phyloP scores from a whole-genome alignment of 257 asterid genomes.

The Eucommia ulmoides region DNA sequence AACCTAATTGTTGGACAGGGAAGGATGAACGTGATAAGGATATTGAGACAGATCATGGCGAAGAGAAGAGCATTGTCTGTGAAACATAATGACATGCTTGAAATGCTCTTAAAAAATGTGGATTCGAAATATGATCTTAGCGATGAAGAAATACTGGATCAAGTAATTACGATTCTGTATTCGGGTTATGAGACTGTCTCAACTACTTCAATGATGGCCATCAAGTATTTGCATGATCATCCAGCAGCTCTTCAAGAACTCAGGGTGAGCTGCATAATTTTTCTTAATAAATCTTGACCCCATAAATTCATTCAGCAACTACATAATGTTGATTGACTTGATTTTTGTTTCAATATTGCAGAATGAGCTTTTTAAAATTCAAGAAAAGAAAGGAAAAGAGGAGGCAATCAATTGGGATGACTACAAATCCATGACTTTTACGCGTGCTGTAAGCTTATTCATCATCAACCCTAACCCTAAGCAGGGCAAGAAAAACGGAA shows the following conservation, averaged over 20 bases:
- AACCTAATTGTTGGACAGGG: neutral
- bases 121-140: neutral
- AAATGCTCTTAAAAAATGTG: neutral
- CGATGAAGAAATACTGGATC: neutral
- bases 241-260: slow-evolving; percentile 1
- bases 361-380: neutral
- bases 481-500: too few species aligned
- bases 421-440: slow-evolving; percentile 1
- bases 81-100: neutral
- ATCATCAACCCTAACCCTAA: neutral
- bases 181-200: neutral
- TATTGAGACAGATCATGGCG: neutral
- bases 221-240: slow-evolving; percentile 1
- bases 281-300: neutral
- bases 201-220: slow-evolving; percentile 3
- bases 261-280: neutral
- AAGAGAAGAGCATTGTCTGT: neutral
- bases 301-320: neutral
- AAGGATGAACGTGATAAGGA: neutral
- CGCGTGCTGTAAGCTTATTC: neutral
- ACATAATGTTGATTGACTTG: neutral
- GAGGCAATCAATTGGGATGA: neutral
- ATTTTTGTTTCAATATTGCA: neutral
- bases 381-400: neutral
- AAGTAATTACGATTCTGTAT: neutral